Conservation (phyloP, 2,329 filamentous ascomycete species). For the Aureobasidium musti region DNA sequence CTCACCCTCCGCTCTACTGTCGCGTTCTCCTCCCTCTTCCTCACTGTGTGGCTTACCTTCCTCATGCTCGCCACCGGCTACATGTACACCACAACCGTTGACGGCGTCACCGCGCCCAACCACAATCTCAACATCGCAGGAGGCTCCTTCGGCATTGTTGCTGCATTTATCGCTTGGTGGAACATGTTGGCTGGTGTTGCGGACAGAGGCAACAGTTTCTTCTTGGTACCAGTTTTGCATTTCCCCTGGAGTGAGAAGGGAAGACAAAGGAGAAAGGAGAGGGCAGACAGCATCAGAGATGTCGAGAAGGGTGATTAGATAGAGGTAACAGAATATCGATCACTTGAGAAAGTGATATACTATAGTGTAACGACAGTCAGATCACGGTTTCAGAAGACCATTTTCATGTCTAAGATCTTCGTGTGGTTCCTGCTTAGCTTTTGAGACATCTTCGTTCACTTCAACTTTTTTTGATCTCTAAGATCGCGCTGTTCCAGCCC, state of each 20-base stretch:
- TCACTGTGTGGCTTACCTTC: constrained; percentile 72
- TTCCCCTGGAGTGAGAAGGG: constrained; percentile 41
- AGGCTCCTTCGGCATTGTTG: constrained; percentile 76
- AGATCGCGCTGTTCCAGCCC: too few relatives aligned
- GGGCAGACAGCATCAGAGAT: background rate
- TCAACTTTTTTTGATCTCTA: too few relatives aligned
- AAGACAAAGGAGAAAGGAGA: constrained; percentile 4
- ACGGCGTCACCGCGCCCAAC: constrained; percentile 37
- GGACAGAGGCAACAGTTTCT: constrained; percentile 52
- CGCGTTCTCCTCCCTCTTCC: constrained; percentile 76
- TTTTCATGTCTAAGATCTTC: too few relatives aligned
- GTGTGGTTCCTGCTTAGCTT: too few relatives aligned
- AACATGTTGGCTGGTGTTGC: constrained; percentile 71
- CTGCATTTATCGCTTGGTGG: constrained; percentile 84
- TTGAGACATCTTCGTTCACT: too few relatives aligned
- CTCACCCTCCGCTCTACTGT: constrained; percentile 76
- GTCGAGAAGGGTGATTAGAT: constrained; percentile 21
- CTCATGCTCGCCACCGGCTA: constrained; percentile 69
- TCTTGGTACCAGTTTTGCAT: constrained; percentile 39
- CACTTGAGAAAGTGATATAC: too few relatives aligned
- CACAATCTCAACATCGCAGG: constrained; percentile 61
- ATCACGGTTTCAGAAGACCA: too few relatives aligned
- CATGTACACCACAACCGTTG: constrained; percentile 47
- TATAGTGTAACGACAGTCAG: too few relatives aligned
- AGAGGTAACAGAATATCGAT: too few relatives aligned